phyloP scores from a whole-genome alignment of 1,284 basidiomycete species.

The Marasmius oreades region DNA sequence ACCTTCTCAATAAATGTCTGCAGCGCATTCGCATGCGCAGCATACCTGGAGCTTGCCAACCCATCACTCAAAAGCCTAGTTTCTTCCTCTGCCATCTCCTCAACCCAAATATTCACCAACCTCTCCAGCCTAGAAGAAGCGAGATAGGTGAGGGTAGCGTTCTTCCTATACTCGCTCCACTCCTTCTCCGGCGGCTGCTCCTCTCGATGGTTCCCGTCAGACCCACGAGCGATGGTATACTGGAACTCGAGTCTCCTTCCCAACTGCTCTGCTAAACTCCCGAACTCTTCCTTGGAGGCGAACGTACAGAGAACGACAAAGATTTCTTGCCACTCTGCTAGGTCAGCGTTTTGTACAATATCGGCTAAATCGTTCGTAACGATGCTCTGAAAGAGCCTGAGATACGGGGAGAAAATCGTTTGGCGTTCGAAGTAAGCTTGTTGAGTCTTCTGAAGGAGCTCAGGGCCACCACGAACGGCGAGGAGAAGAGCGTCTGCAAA shows the following conservation, averaged over 20 bases:
- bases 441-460: constrained; percentile 88
- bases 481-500: constrained; percentile 95
- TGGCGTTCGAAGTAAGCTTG: constrained; percentile 91
- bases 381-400: constrained; percentile 94
- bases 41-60: constrained; percentile 62
- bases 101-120: constrained; percentile 89
- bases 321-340: constrained; percentile 95
- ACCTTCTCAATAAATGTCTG: constrained; percentile 98
- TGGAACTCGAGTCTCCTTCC: constrained; percentile 89
- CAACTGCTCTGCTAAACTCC: constrained; percentile 85
- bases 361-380: constrained; percentile 91
- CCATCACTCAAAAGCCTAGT: constrained; percentile 40
- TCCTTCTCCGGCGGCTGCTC: constrained; percentile 35
- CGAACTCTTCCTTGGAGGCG: constrained; percentile 83
- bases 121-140: constrained; percentile 90
- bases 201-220: constrained; percentile 31
- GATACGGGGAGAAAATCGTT: constrained; percentile 78
- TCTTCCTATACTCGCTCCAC: constrained; percentile 70
- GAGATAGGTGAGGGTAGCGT: constrained; percentile 90
- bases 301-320: constrained; percentile 98
- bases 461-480: constrained; percentile 87
- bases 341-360: constrained; percentile 93
- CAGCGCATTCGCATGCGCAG: constrained; percentile 84
- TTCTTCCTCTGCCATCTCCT: constrained; percentile 91
- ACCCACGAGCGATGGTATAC: constrained; percentile 55